These are phyloP conservation scores for Stephania cephalantha DNA, from an alignment of 164 flowering plant genomes.

Conservation along the genomic window DNA sequence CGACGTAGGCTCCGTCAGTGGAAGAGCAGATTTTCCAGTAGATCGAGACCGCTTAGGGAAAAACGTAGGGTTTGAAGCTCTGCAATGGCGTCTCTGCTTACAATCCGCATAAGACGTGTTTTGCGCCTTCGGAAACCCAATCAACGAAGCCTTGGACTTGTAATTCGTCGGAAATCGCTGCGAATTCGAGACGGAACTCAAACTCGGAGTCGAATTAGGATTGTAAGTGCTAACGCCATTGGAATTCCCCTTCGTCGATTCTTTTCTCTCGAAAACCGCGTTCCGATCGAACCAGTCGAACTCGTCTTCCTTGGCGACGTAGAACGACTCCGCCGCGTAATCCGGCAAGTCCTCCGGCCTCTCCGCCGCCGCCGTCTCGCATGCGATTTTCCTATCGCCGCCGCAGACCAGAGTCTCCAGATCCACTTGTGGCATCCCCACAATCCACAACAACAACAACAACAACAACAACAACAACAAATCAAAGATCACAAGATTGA, in stretches of 20 bases:
- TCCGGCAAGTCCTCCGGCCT: slow-evolving; percentile 11
- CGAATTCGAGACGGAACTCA: slow-evolving; percentile 8
- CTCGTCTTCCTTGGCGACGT: slow-evolving; percentile 16
- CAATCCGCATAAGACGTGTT: slow-evolving; percentile 8
- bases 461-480: not conserved
- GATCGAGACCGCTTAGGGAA: slow-evolving; percentile 23
- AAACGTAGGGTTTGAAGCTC: slow-evolving; percentile 10
- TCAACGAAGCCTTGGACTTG: slow-evolving; percentile 18
- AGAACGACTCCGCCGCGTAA: slow-evolving; percentile 25
- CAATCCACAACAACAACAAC: not conserved
- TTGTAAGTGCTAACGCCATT: not conserved
- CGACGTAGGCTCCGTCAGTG: slow-evolving; percentile 27
- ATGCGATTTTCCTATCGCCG: slow-evolving; percentile 18
- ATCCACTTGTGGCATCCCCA: slow-evolving; percentile 17
- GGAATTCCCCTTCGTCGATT: slow-evolving; percentile 19
- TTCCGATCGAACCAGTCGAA: slow-evolving; percentile 27
- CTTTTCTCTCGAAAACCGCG: slow-evolving; percentile 21
- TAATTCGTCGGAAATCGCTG: slow-evolving; percentile 12
- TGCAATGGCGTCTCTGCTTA: slow-evolving; percentile 7
- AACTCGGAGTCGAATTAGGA: slow-evolving; percentile 3
- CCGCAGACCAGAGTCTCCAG: slow-evolving; percentile 19
- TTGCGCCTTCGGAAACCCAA: slow-evolving; percentile 26
- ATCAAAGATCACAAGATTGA: not conserved
- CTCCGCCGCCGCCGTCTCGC: slow-evolving; percentile 14
- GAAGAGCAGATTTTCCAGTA: slow-evolving; percentile 6